Percentiles rank a stretch among this genome's conserved stretches.
Evolutionary conservation across 805 yeast genomes (phyloP).

Genomic region (Kregervanrija delftensis): DNA sequence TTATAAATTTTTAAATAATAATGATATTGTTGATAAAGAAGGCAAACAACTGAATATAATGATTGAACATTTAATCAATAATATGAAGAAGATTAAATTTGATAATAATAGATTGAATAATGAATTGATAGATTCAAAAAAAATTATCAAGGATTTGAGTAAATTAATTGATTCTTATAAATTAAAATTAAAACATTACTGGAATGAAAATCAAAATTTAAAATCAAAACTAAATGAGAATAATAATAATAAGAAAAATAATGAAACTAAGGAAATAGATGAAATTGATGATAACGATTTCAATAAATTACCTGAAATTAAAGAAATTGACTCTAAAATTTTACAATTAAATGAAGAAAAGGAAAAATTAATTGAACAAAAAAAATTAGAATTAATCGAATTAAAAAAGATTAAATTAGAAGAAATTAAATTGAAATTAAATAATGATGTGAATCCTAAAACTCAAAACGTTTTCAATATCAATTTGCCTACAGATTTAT

Average conservation of each 20-base stretch:
- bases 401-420: neutral
- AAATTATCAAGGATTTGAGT: conserved; percentile 17
- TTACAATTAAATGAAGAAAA: conserved; percentile 4
- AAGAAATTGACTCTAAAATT: conserved; percentile 8
- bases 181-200: conserved; percentile 13
- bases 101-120: conserved; percentile 2
- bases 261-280: neutral
- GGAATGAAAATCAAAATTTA: conserved; percentile 5
- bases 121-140: conserved; percentile 18
- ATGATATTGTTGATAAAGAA: conserved; percentile 5
- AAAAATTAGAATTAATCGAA: neutral
- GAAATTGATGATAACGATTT: neutral
- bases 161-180: conserved; percentile 6
- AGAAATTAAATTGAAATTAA: neutral
- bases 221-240: conserved; percentile 1
- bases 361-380: conserved; percentile 1
- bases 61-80: conserved; percentile 4
- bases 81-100: conserved; percentile 2
- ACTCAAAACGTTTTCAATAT: conserved; percentile 5
- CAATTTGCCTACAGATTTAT: conserved; percentile 2
- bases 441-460: neutral
- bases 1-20: conserved; percentile 5
- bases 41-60: conserved; percentile 10
- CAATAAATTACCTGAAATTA: conserved; percentile 1
- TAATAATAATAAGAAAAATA: neutral